A percentile compares a stretch with the other conserved stretches of the same genome.
Evolutionary conservation across 345 rosid species (phyloP).

Genomic region (Acer yangbiense): DNA sequence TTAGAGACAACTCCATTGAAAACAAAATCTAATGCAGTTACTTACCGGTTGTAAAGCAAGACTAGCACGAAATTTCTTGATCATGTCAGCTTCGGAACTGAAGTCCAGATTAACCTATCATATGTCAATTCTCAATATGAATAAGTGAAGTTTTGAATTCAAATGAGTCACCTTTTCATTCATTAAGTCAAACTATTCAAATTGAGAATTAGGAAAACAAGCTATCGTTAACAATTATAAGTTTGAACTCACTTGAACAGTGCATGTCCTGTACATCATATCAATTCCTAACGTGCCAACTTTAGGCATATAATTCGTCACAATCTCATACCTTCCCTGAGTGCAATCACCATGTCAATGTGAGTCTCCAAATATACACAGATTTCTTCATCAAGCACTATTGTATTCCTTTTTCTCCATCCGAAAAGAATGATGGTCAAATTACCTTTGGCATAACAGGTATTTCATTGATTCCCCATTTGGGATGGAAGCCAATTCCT

Average conservation of each 20-base stretch:
- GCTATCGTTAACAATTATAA: slow-evolving; percentile 13
- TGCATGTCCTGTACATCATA: slow-evolving; percentile 97
- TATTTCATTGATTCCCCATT: slow-evolving; percentile 78
- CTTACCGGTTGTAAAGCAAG: slow-evolving; percentile 90
- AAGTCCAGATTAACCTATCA: slow-evolving; percentile 95
- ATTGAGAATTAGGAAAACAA: background rate
- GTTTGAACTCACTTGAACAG: slow-evolving; percentile 81
- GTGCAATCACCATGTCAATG: slow-evolving; percentile 31
- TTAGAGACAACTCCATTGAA: slow-evolving; percentile 21
- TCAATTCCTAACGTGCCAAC: slow-evolving; percentile 95
- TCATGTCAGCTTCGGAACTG: slow-evolving; percentile 96
- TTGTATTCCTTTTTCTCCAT: too few relatives aligned
- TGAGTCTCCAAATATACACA: too few relatives aligned
- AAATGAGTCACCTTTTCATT: background rate
- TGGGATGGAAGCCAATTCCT: slow-evolving; percentile 98
- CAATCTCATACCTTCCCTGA: slow-evolving; percentile 97
- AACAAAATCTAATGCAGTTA: slow-evolving; percentile 23
- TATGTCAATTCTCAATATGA: slow-evolving; percentile 16
- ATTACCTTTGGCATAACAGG: slow-evolving; percentile 97
- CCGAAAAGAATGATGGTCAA: too few relatives aligned
- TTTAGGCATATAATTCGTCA: slow-evolving; percentile 98
- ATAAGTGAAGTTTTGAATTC: background rate
- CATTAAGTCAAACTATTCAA: background rate
- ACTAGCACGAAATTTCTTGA: slow-evolving; percentile 89
- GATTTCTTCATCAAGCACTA: too few relatives aligned